Evolutionary conservation across 139 green algal genomes (phyloP).

Genomic region (Chlamydomonas sp.): DNA sequence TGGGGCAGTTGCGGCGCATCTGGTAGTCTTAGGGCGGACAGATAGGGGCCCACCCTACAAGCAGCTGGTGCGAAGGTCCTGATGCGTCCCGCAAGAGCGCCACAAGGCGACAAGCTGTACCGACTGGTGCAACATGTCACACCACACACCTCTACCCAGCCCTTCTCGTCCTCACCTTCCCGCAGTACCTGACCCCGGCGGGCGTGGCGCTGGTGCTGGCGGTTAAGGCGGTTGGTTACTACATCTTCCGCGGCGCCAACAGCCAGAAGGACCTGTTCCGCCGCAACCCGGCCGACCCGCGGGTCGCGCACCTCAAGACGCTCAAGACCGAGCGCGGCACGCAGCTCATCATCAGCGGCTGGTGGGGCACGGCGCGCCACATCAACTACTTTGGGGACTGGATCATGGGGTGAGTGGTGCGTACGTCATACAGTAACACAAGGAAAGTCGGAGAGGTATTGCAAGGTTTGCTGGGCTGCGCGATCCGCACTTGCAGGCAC

Average conservation of each 20-base stretch:
- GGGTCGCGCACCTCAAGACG: slow-evolving; percentile 80
- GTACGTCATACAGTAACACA: slow-evolving; percentile 53
- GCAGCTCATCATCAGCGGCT: slow-evolving; percentile 87
- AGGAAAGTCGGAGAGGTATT: no score
- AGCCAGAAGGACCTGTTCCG: slow-evolving; percentile 87
- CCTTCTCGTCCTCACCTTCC: background rate
- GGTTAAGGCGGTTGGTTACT: slow-evolving; percentile 87
- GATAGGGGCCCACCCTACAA: no score
- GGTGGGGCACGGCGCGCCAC: slow-evolving; percentile 81
- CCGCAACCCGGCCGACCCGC: slow-evolving; percentile 77
- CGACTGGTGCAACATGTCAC: no score
- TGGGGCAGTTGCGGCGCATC: no score
- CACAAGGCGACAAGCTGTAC: no score
- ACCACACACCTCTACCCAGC: no score
- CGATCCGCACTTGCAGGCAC: no score
- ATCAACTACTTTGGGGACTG: slow-evolving; percentile 86
- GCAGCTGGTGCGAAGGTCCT: no score
- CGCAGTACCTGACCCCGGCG: slow-evolving; percentile 53
- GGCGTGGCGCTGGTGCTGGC: slow-evolving; percentile 58
- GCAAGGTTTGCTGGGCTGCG: no score
- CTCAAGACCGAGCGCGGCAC: slow-evolving; percentile 87
- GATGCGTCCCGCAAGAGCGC: no score
- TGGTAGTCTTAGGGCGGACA: no score
- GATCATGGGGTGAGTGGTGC: slow-evolving; percentile 68
- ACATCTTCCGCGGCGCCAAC: slow-evolving; percentile 95